phyloP scores from a whole-genome alignment of 371 early-diverging fungal genomes.

The Mortierella sp. region DNA sequence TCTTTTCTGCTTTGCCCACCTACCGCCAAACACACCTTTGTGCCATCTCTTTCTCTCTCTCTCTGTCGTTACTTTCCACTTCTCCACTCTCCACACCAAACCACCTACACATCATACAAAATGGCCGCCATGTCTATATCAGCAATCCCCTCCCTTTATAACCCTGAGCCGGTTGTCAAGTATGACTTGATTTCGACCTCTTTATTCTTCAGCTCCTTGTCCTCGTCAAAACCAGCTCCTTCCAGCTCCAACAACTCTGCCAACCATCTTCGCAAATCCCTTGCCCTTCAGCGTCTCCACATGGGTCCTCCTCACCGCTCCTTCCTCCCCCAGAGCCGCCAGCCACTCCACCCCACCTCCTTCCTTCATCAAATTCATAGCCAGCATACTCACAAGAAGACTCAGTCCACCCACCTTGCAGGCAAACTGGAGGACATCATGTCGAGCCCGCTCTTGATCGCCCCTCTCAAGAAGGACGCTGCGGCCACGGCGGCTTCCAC shows the following conservation, averaged over 20 bases:
- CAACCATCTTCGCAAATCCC: constrained; percentile 33
- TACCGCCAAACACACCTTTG: not conserved
- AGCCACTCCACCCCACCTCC: constrained; percentile 17
- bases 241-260: constrained; percentile 4
- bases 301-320: constrained; percentile 40
- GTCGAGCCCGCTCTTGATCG: constrained; percentile 45
- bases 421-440: constrained; percentile 50
- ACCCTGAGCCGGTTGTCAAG: constrained; percentile 41
- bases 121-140: constrained; percentile 49
- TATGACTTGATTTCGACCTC: constrained; percentile 49
- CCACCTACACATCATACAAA: not conserved
- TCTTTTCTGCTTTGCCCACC: constrained; percentile 2
- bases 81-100: not conserved
- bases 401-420: constrained; percentile 43
- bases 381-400: constrained; percentile 34
- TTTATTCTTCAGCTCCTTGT: not conserved
- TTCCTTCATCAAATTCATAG: constrained; percentile 40
- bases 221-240: constrained; percentile 2
- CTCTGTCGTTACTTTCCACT: constrained; percentile 3
- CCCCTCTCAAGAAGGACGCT: constrained; percentile 24
- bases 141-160: constrained; percentile 39
- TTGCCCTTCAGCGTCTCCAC: constrained; percentile 36
- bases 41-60: not conserved
- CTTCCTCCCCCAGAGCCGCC: constrained; percentile 24
- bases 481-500: not conserved